phyloP scores from a whole-genome alignment of 805 yeast species.

The Jamesozyma gamospora region DNA sequence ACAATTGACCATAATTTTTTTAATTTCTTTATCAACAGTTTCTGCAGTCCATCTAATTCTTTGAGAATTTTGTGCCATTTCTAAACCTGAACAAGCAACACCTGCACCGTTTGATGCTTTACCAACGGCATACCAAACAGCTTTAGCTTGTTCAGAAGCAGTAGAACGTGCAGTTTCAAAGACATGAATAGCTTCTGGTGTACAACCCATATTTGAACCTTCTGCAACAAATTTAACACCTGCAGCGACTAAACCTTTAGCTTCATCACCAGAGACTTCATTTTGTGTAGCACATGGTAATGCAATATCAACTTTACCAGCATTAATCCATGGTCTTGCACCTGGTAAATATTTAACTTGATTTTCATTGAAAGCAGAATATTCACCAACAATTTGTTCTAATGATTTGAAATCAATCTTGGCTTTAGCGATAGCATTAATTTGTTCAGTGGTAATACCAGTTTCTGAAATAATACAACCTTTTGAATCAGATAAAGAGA shows the following conservation, averaged over 20 bases:
- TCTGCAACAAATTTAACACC: slow-evolving; percentile 93
- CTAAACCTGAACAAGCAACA: slow-evolving; percentile 96
- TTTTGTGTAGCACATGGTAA: slow-evolving; percentile 98
- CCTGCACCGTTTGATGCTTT: slow-evolving; percentile 99
- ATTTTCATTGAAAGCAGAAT: slow-evolving; percentile 46
- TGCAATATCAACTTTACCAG: slow-evolving; percentile 88
- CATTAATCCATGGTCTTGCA: slow-evolving; percentile 94
- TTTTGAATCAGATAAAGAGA: slow-evolving; percentile 89
- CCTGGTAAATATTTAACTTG: slow-evolving; percentile 77
- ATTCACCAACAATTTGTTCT: slow-evolving; percentile 52
- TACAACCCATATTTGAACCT: slow-evolving; percentile 99
- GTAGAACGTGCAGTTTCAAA: slow-evolving; percentile 72
- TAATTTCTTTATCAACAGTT: slow-evolving; percentile 85
- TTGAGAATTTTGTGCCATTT: slow-evolving; percentile 99
- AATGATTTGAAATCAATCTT: slow-evolving; percentile 70
- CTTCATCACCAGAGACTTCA: slow-evolving; percentile 95
- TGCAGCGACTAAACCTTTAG: slow-evolving; percentile 83
- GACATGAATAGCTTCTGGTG: slow-evolving; percentile 91
- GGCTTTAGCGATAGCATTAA: slow-evolving; percentile 64
- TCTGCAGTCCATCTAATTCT: slow-evolving; percentile 85
- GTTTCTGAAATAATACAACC: slow-evolving; percentile 71
- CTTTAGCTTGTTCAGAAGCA: slow-evolving; percentile 31
- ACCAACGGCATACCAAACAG: slow-evolving; percentile 98
- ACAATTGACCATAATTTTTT: slow-evolving; percentile 86
- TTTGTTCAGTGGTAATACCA: slow-evolving; percentile 80